phyloP scores from a whole-genome alignment of 306 rosid genomes.

The Pterocarpus macrocarpus region DNA sequence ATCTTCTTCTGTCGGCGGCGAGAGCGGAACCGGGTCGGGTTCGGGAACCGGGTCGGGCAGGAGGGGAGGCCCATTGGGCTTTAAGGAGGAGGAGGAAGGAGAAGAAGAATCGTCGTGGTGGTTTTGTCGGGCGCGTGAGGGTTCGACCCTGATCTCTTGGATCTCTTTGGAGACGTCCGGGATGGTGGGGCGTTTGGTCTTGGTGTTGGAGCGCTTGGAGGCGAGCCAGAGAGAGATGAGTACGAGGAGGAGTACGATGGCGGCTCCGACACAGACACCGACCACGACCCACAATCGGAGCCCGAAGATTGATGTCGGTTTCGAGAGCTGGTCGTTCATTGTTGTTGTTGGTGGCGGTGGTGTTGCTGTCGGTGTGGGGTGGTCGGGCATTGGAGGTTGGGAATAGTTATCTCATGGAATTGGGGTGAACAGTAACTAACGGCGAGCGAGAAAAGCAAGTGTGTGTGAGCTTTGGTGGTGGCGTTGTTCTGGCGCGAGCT shows the following conservation, averaged over 20 bases:
- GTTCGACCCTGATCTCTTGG: conserved; percentile 67
- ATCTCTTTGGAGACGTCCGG: conserved; percentile 79
- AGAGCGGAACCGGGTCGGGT: conserved; percentile 57
- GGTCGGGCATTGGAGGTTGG: conserved; percentile 51
- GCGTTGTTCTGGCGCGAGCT: background rate
- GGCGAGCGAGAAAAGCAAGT: too few species aligned
- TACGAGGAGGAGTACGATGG: conserved; percentile 75
- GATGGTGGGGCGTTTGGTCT: conserved; percentile 39
- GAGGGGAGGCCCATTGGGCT: conserved; percentile 17
- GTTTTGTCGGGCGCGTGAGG: conserved; percentile 27
- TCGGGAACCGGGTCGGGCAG: conserved; percentile 60
- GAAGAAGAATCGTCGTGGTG: background rate
- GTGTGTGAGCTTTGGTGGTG: too few species aligned
- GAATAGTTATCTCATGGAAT: too few species aligned
- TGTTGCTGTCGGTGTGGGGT: background rate
- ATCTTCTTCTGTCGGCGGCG: conserved; percentile 64
- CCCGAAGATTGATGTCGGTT: conserved; percentile 83
- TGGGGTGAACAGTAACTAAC: too few species aligned
- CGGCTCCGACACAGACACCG: conserved; percentile 76
- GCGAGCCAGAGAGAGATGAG: conserved; percentile 75
- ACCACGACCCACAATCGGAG: conserved; percentile 74
- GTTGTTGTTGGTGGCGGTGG: conserved; percentile 35
- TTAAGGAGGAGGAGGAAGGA: background rate
- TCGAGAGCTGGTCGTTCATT: conserved; percentile 78
- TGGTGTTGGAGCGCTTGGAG: conserved; percentile 65